Percentiles rank a stretch among this genome's conserved stretches.
These are phyloP conservation scores for Paramecium caudatum DNA, from an alignment of 73 alveolate genomes.

Conservation along the genomic window DNA sequence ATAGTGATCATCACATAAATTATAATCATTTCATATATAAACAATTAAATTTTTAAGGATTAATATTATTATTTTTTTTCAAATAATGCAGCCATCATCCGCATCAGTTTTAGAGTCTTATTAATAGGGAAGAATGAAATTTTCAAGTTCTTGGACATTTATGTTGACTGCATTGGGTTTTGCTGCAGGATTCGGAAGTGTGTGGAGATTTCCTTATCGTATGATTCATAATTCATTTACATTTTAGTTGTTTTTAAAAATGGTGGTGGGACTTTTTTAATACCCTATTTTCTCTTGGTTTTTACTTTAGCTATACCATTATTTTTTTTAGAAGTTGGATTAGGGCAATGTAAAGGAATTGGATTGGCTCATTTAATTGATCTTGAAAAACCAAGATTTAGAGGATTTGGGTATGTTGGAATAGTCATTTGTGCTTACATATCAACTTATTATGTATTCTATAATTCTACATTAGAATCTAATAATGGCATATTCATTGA, in stretches of 20 bases:
- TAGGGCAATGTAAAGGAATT: slow-evolving; percentile 76
- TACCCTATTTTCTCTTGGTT: slow-evolving; percentile 78
- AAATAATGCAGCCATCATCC: slow-evolving; percentile 25
- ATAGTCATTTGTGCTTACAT: neutral
- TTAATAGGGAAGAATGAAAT: slow-evolving; percentile 69
- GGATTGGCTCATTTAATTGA: slow-evolving; percentile 71
- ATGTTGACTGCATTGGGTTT: slow-evolving; percentile 77
- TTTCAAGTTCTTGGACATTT: slow-evolving; percentile 59
- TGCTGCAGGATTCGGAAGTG: slow-evolving; percentile 85
- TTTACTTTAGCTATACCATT: slow-evolving; percentile 76
- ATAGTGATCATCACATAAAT: too few relatives aligned
- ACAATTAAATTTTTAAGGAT: too few relatives aligned
- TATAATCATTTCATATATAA: too few relatives aligned
- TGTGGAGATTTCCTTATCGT: slow-evolving; percentile 86
- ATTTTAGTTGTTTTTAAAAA: slow-evolving; percentile 58
- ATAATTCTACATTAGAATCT: neutral
- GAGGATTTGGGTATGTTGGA: slow-evolving; percentile 64
- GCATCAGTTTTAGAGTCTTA: slow-evolving; percentile 37
- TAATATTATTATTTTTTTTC: neutral
- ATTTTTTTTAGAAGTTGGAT: slow-evolving; percentile 77
- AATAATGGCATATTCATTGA: slow-evolving; percentile 79
- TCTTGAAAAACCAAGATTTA: slow-evolving; percentile 59
- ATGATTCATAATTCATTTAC: neutral
- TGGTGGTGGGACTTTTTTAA: slow-evolving; percentile 83
- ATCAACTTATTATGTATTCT: slow-evolving; percentile 10